Base-by-base conservation (phyloP, 164 flowering plant species). In the Dillenia suffruticosa region DNA sequence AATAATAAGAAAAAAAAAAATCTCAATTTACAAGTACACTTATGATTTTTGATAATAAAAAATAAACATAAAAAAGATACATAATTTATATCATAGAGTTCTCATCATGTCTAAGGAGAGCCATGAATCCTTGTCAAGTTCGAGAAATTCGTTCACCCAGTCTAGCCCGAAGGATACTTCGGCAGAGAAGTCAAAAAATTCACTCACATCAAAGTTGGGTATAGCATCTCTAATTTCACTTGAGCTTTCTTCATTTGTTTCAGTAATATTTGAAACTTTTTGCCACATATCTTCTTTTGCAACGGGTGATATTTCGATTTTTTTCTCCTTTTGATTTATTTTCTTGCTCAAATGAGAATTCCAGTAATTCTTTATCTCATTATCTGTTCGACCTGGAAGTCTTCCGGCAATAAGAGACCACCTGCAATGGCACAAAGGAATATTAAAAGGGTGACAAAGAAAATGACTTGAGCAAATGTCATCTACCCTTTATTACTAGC, bases 291-390 rank as follows among this genome's bases (percentile, higher is more conserved):
- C 26, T 32, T 55, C 58, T 55, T 55, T 9, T 12, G 10, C 6
- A 32, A 51, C 51, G 32, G 74, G 72, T 32, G 5, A 32, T 32
- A 58, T 8, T 45, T 58, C 12, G 8, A 44, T 49, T 15, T 59
- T 63, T 22, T 50, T 64, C 43, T 64, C 63, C 8, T 57, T 48
- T 10, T 71, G 66, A 44, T 63, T 69, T 53, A 70, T 47, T 57
- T 72, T 78, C 58, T 72, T 78, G 70, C 79, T 72, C 76, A 75
- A 72, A 75, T 78, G 76, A 67, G 79, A 72, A 32, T 32, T 32
- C 40, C 40, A 32, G 7, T 32, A 32, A 32, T 32, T 32, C 40
- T 32, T 32, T 32, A 32, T 32, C 40, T 32, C 40, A 32, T 32
- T 32, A 32, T 32, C 40, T 32, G 40, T 32, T 32, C 40, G 40